Evolutionary conservation across 768 basidiomycete genomes (phyloP), one percentile per base, ranked within the genome.

Genomic region (Clitopilus hobsonii): DNA sequence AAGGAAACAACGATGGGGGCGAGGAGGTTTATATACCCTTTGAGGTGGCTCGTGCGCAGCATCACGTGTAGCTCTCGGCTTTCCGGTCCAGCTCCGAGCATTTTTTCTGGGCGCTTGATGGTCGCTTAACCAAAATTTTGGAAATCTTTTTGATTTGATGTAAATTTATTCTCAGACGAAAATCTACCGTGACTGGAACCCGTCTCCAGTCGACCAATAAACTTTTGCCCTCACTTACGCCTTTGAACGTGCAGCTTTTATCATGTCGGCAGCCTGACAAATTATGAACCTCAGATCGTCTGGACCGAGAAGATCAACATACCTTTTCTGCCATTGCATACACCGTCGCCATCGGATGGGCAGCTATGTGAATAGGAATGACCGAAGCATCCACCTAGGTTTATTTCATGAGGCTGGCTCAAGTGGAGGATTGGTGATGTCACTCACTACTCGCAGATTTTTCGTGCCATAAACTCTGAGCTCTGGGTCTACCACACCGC

Each of bases 401-500:
- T 16, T 4, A 47, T 58, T 58, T 58, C 5, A 16, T 6, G 5
- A 16, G 28, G 28, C 16, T 25, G 5, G 24, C 20, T 4, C 23
- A 11, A 24, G 38, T 22, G 3, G 10, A 23, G 16, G 16, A 20
- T 10, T 24, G 18, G 16, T 22, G 27, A 29, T 30, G 24, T 18
- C 20, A 32, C 30, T 20, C 22, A 26, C 32, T 32, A 54, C 30
- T 14, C 60, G 53, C 25, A 61, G 23, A 47, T 58, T 58, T 20
- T 54, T 41, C 14, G 57, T 60, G 2, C 63, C 63, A 38, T 63
- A 73, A 2, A 73, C 70, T 38, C 55, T 61, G 16, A 74, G 56
- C 11, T 60, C 48, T 1, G 60, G 48, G 52, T 69, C 66, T 30
- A 74, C 70, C 14, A 70, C 69, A 25, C 71, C 71, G n/a, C 72